Conservation (phyloP, 805 yeast genomes). For the Ogataea ramenticola region DNA sequence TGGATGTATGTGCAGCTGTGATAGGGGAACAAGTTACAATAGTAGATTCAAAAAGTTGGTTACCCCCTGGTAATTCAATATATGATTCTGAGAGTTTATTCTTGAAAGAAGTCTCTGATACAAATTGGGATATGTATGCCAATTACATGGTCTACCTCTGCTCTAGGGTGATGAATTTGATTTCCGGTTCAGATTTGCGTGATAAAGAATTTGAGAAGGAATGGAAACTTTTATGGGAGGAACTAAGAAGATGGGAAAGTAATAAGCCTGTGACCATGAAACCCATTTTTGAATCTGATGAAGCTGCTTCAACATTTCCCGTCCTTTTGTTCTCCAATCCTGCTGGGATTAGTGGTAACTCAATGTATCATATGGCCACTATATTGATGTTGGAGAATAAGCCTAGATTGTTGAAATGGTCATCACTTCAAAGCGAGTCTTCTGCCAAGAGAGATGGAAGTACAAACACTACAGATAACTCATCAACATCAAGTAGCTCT, state of each 20-base stretch:
- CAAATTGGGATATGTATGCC: constrained; percentile 26
- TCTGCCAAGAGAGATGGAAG: neutral
- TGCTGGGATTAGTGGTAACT: constrained; percentile 34
- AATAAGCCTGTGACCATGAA: constrained; percentile 27
- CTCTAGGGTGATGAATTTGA: constrained; percentile 29
- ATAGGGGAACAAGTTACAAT: constrained; percentile 32
- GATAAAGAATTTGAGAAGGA: constrained; percentile 24
- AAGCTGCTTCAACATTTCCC: constrained; percentile 26
- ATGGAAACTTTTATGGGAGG: constrained; percentile 32
- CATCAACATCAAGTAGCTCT: neutral
- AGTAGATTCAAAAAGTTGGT: constrained; percentile 28
- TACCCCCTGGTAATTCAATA: constrained; percentile 18
- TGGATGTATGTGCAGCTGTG: constrained; percentile 34
- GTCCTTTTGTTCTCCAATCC: constrained; percentile 30
- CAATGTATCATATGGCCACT: constrained; percentile 32
- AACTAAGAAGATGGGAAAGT: constrained; percentile 28
- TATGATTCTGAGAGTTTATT: constrained; percentile 19
- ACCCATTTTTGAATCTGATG: constrained; percentile 26
- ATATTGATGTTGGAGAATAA: constrained; percentile 32
- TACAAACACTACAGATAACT: too few species aligned
- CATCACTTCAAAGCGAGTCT: neutral
- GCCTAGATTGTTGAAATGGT: constrained; percentile 26
- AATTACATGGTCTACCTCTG: constrained; percentile 33
- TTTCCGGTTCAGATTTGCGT: constrained; percentile 15
- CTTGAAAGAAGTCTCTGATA: constrained; percentile 7